phyloP scores from a whole-genome alignment of 1,139 yeast species.

The Magnusiomyces sp. region DNA sequence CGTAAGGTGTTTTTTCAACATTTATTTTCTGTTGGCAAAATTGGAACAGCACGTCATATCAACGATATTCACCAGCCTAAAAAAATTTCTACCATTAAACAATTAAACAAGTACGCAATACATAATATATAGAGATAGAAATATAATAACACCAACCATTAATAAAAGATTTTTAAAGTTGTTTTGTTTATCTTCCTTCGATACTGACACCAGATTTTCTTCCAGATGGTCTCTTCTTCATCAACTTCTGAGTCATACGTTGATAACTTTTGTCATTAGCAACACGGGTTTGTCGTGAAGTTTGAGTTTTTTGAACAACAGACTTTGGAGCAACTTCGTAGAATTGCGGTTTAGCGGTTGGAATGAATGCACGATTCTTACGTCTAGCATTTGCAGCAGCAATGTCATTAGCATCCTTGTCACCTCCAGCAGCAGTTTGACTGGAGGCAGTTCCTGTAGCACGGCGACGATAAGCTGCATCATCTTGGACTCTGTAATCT shows the following conservation, averaged over 20 bases:
- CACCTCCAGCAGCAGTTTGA: slow-evolving; percentile 17
- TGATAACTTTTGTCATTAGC: slow-evolving; percentile 63
- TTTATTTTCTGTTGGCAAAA: no score
- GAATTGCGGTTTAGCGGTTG: slow-evolving; percentile 79
- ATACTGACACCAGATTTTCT: slow-evolving; percentile 67
- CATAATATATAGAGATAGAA: no score
- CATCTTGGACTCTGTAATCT: slow-evolving; percentile 50
- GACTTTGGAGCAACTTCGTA: slow-evolving; percentile 87
- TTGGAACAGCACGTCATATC: no score
- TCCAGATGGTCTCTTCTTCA: slow-evolving; percentile 41
- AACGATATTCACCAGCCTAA: no score
- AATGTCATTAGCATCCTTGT: slow-evolving; percentile 43
- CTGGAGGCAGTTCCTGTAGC: slow-evolving; percentile 6
- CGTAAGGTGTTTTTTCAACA: no score
- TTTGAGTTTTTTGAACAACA: slow-evolving; percentile 38
- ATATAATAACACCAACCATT: no score
- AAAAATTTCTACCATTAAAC: no score
- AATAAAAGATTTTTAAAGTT: no score
- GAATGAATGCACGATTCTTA: slow-evolving; percentile 90
- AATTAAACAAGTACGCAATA: no score
- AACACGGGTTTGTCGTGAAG: slow-evolving; percentile 39
- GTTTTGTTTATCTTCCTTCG: slow-evolving; percentile 42
- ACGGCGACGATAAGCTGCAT: slow-evolving; percentile 18
- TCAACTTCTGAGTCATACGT: slow-evolving; percentile 53
- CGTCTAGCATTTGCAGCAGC: slow-evolving; percentile 85